Base-by-base conservation (phyloP, 2,329 filamentous ascomycete species). In the Fusarium compactum region DNA sequence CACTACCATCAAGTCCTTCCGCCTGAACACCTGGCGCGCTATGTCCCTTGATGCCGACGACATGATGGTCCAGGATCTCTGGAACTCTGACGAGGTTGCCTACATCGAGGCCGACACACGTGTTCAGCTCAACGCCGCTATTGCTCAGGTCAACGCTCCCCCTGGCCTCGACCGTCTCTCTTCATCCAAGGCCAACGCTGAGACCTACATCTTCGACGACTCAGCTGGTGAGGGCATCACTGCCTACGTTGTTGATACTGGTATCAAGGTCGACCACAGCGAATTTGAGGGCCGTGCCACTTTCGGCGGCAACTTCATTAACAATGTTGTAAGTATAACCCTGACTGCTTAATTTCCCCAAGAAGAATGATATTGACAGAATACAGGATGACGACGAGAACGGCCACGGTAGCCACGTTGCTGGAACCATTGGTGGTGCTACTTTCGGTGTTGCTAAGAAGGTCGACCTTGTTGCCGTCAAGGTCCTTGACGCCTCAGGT, bases 241-340 rank as follows among this genome's bases (percentile, higher is more conserved):
- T 24, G 85, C 84, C 29, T 92, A 88, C 76, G 80, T 92, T 25
- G 85, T 92, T 43, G 90, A 92, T 78, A 91, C 89, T 8, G 90
- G 90, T 70, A 87, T 92, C 76, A 80, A 80, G 58, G 80, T 80
- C 40, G 81, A 82, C 8, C 90, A 92, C 78, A 73, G 76, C 45
- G 85, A 89, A 75, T 90, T 87, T 69, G 81, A 85, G 76, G 86
- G 85, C 51, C 85, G 88, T 61, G 88, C 87, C 20, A 81, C 76
- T 41, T 83, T 85, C 62, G 86, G 78, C 20, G 84, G 81, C 73
- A 89, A 88, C 79, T 85, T 86, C 61, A 78, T 87, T 52, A 81
- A 85, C 78, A 70, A 74, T 54, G 76, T 79, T 41, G 81, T 85
- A 82, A 71, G 83, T 82, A 47, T 11, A 25, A 2, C 8, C 22